Evolutionary conservation across 164 flowering plant species (phyloP).

Genomic region (Litsea cubeba): DNA sequence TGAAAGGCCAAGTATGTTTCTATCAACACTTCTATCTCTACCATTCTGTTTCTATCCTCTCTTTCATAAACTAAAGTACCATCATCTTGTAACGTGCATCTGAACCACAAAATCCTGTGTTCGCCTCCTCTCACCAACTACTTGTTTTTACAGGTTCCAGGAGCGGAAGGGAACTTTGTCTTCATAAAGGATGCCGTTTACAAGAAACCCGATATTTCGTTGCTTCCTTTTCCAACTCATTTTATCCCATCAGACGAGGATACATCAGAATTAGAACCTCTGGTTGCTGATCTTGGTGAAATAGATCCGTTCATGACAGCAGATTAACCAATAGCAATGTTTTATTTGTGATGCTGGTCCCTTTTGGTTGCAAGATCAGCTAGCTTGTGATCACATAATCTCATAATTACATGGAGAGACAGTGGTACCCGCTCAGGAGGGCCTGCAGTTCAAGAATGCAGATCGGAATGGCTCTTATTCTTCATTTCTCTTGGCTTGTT

Average conservation of each 20-base stretch:
- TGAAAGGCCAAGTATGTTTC: constrained; percentile 74
- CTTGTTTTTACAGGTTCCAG: constrained; percentile 67
- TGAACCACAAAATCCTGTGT: not conserved
- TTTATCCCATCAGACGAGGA: constrained; percentile 66
- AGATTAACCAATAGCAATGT: constrained; percentile 33
- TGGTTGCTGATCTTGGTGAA: constrained; percentile 90
- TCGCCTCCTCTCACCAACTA: not conserved
- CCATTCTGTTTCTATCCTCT: not conserved
- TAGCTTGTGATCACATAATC: no score
- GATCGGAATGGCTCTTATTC: no score
- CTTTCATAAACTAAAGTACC: no score
- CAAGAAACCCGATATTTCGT: constrained; percentile 67
- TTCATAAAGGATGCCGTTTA: constrained; percentile 77
- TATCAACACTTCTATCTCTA: not conserved
- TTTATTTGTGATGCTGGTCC: no score
- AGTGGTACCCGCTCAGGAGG: no score
- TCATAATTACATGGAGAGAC: no score
- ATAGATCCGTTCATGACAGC: constrained; percentile 93
- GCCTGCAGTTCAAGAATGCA: no score
- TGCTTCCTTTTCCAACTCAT: constrained; percentile 89
- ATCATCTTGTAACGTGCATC: no score
- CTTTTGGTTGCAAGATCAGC: no score
- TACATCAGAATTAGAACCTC: constrained; percentile 42
- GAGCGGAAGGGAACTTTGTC: constrained; percentile 88
- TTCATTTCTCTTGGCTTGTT: no score